Evolutionary conservation across 2,329 filamentous ascomycete genomes (phyloP), one percentile per base, ranked within the genome.

Genomic region (Colletotrichum scovillei): DNA sequence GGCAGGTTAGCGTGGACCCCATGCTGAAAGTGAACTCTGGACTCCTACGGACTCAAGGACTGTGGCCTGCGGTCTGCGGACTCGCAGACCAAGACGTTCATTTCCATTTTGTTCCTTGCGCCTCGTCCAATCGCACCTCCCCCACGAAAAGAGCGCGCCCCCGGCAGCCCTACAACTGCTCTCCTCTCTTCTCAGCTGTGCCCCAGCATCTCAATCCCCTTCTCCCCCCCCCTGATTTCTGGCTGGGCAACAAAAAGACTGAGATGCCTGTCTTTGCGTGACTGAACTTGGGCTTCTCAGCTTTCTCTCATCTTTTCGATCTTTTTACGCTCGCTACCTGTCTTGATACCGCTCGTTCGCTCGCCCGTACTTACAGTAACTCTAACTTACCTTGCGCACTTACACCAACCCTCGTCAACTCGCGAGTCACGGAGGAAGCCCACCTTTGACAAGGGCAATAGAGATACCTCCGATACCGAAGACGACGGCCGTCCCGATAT

Each of bases 141-240:
- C 67, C 65, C 64, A 67, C 24, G 42, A 58, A 32, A 26, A 42
- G 38, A 56, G 26, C 63, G 38, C 65, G 22, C 49, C 68, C 58
- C 66, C 26, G 14, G 53, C 66, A 69, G 70, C 70, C 70, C 70
- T 73, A 73, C 70, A 73, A 57, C 58, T 42, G 30, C 38, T 42
- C 38, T 42, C 38, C 55, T 57, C 22, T 52, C 22, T 32, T 56
- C 49, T 71, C 71, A 71, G 71, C 71, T 71, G 67, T 71, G 71
- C 60, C 62, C 71, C 67, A 52, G 6, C 49, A 56, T 62, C 63
- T 63, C 46, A 52, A 30, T 38, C 56, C 46, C 70, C 58, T n/a
- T 56, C 22, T 35, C 57, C 26, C 19, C 42, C 53, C 66, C 32
- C 59, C 53, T 55, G 53, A n/a, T 35, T 56, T 56, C 67, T 71